Evolutionary conservation across 2,329 filamentous ascomycete species (phyloP), one percentile per base, ranked within the genome.

Genomic region (Penicillium sp.): DNA sequence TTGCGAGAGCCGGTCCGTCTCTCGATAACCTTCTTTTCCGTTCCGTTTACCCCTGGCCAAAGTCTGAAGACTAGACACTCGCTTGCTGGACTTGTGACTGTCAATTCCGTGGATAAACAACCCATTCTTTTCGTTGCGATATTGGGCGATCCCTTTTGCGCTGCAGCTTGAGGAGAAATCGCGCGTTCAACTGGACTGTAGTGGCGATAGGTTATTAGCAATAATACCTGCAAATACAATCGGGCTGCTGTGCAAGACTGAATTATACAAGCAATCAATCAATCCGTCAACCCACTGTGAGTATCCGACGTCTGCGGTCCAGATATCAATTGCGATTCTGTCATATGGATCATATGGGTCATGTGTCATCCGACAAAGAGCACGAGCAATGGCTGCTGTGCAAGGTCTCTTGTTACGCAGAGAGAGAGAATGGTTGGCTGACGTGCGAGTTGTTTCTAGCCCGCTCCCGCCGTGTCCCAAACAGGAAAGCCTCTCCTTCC

Each of bases 1-100:
- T 65, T 65, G 68, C 69, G 68, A 72, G 67, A 70, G 68, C 56
- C 52, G 56, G 52, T 30, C 51, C 57, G 52, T 55, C 67, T 67
- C 62, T 59, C 57, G 63, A 69, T 67, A 59, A 52, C 59, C 61
- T 63, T 61, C 57, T 52, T 52, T 12, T 52, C 52, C 23, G 24
- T 28, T 47, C 26, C 20, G 47, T 30, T 55, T 28, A 56, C 56
- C 57, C 46, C 59, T 61, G 59, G 49, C 47, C 55, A 14, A 49
- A 52, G 46, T 33, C 42, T 50, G 30, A 55, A 18, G 20, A n/a
- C 35, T 40, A 46, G 63, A 61, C 64, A 61, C 55, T 60, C 61
- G 62, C 61, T 62, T 63, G 63, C 63, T 62, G 63, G 60, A 52
- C 62, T 64, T 43, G 62, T 64, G 63, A 57, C 53, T 65, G 60